Percentiles rank a stretch among this genome's conserved stretches.
Evolutionary conservation across 2,329 filamentous ascomycete genomes (phyloP).

Genomic region (Trichoderma hamatum): DNA sequence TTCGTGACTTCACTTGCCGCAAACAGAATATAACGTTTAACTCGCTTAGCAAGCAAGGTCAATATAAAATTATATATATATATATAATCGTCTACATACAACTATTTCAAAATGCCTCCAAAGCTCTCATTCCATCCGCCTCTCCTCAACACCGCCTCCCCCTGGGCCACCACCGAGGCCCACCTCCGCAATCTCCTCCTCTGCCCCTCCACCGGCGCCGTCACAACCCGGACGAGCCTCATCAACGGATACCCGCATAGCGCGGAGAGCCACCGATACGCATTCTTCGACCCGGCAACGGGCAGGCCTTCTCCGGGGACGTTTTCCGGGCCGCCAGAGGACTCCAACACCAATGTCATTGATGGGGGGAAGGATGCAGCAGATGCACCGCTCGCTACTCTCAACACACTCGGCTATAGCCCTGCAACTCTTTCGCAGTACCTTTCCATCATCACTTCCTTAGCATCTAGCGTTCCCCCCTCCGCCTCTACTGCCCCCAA

Average conservation of each 20-base stretch:
- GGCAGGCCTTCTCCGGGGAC: constrained; percentile 26
- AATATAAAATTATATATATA: no score
- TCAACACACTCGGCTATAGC: constrained; percentile 78
- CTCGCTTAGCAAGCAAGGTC: no score
- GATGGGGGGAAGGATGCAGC: constrained; percentile 14
- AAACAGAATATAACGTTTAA: background rate
- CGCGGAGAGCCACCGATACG: constrained; percentile 63
- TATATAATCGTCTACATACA: background rate
- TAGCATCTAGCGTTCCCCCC: constrained; percentile 8
- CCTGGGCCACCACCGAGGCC: constrained; percentile 70
- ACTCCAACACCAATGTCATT: background rate
- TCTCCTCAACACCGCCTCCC: constrained; percentile 73
- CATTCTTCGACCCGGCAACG: constrained; percentile 60
- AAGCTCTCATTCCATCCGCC: constrained; percentile 61
- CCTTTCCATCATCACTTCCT: constrained; percentile 51
- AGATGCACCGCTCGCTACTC: constrained; percentile 42
- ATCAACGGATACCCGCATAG: constrained; percentile 64
- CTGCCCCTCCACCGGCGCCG: constrained; percentile 67
- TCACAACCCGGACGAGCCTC: constrained; percentile 73
- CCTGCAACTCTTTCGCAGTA: constrained; percentile 64
- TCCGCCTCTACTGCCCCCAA: constrained; percentile 44
- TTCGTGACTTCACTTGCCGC: background rate
- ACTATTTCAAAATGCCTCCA: constrained; percentile 28
- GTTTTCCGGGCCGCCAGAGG: constrained; percentile 18
- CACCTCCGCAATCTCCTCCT: constrained; percentile 65